Base-by-base conservation (phyloP, 2,329 filamentous ascomycete species). In the Beauveria varroae region DNA sequence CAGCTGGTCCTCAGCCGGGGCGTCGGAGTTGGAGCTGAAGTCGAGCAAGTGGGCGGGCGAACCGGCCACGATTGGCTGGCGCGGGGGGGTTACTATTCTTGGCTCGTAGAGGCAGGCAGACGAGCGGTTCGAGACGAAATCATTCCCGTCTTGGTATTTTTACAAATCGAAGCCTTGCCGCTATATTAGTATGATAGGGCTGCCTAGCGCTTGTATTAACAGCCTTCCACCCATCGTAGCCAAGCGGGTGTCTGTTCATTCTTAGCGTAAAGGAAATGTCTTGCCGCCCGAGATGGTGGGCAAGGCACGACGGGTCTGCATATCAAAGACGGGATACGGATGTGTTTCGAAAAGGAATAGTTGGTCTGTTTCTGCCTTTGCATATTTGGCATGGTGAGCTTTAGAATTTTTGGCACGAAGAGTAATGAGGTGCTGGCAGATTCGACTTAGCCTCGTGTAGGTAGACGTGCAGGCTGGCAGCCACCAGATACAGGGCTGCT, bases 61-160 rank as follows among this genome's bases (percentile, higher is more conserved):
- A 57, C 43, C 37, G 34, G 56, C 47, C 56, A 51, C 56, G 18
- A 58, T 58, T 58, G 56, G 56, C 56, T 58, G 51, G 34, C 22
- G 30, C 22, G 20, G 22, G 47, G 24, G 10, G 54, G 34, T 24
- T 37, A 34, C 56, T 58, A 51, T 58, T 58, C 46, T 43, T 51
- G 56, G 56, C 50, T 37, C 20, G n/a, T 37, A 30, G 49, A 8
- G 9, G 9, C 10, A 34, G 30, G 10, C 30, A 34, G 30, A 56
- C 37, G 34, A 37, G 34, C 41, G 40, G n/a, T 56, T 34, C 24
- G 40, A 56, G 24, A 28, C 22, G 10, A 37, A 37, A 37, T 37
- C 34, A 28, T 51, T 58, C 28, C 56, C 46, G 51, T 34, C 18
- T 34, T 51, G 14, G 12, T 28, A 41, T n/a, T 22, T 24, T 2